phyloP scores from a whole-genome alignment of 2,329 filamentous ascomycete genomes.

The Penicillium brasilianum region DNA sequence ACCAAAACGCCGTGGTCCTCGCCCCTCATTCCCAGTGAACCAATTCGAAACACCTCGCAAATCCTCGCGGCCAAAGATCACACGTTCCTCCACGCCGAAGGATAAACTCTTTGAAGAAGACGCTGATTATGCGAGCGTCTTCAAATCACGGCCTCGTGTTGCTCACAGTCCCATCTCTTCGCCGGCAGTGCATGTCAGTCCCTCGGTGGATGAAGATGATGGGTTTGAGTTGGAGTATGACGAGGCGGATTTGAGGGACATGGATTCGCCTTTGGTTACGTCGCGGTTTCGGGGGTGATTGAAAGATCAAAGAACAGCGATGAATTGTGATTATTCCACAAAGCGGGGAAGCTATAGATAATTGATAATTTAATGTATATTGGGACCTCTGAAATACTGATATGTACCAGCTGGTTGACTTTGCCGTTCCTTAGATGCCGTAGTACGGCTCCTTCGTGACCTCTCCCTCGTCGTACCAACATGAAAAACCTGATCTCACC shows the following conservation, averaged over 20 bases:
- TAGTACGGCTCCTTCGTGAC: no score
- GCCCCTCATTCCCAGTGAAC: slow-evolving; percentile 57
- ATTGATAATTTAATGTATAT: no score
- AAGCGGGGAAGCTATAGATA: no score
- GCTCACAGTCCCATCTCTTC: slow-evolving; percentile 70
- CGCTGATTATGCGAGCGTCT: slow-evolving; percentile 79
- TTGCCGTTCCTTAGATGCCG: no score
- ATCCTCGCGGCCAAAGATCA: slow-evolving; percentile 21
- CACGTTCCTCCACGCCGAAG: slow-evolving; percentile 57
- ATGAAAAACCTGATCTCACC: no score
- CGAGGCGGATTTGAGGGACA: slow-evolving; percentile 21
- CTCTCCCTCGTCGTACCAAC: no score
- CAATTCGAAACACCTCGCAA: slow-evolving; percentile 61
- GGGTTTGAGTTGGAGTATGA: slow-evolving; percentile 29
- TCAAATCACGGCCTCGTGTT: slow-evolving; percentile 81
- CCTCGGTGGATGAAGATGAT: slow-evolving; percentile 30
- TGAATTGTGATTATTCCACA: background rate
- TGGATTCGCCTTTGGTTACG: slow-evolving; percentile 31
- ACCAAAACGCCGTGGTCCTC: slow-evolving; percentile 34
- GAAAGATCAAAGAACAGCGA: background rate
- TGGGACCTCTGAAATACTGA: no score
- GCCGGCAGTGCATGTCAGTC: slow-evolving; percentile 44
- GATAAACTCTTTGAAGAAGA: slow-evolving; percentile 74
- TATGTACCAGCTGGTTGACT: no score
- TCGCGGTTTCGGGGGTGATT: slow-evolving; percentile 12